Evolutionary conservation across 352 stramenopile genomes (phyloP), one percentile per base, ranked within the genome.

Genomic region (Pythium scleroteichum): DNA sequence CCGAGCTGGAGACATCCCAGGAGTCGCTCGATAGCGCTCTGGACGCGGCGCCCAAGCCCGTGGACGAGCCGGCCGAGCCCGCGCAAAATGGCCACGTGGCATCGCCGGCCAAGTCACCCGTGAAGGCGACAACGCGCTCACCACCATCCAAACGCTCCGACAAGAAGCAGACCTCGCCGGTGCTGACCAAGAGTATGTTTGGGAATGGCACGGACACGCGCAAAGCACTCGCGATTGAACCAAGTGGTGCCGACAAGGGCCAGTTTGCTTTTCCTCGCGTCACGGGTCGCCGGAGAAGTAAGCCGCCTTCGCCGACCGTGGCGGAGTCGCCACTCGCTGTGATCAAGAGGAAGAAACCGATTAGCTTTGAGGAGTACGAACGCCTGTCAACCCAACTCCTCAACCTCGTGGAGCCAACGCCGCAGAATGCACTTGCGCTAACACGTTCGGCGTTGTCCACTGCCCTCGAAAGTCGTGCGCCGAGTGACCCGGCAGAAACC

Each of bases 281-380:
- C 6, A 66, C 52, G 4, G 54, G 52, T 12, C 66, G 66, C 14
- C 62, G 61, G 53, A 52, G 60, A 58, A 66, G 32, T 44, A 73
- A 73, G 42, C 60, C 66, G 23, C 56, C 60, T 23, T 60, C 60
- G 29, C 40, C 59, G n/a, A 26, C 40, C 35, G 38, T 47, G 33
- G 57, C 42, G 3, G 65, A 72, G 41, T 88, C 79, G 19, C 78
- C 81, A 9, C 50, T 81, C 24, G 58, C 78, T 10, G 72, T 84
- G 50, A 85, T 92, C 52, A 90, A 90, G 56, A 78, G 88, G 61
- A 82, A 85, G 62, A 91, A 91, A 55, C 75, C 78, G 0, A 94
- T 94, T 35, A 86, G 72, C 3, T 82, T 82, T 38, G 80, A 91
- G 47, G 84, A 94, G 45, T 92, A 88, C 50, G 77, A 94, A 53